Evolutionary conservation across 179 eudicot species (phyloP), one percentile per base, ranked within the genome.

Genomic region (Heliamphora pulchella): DNA sequence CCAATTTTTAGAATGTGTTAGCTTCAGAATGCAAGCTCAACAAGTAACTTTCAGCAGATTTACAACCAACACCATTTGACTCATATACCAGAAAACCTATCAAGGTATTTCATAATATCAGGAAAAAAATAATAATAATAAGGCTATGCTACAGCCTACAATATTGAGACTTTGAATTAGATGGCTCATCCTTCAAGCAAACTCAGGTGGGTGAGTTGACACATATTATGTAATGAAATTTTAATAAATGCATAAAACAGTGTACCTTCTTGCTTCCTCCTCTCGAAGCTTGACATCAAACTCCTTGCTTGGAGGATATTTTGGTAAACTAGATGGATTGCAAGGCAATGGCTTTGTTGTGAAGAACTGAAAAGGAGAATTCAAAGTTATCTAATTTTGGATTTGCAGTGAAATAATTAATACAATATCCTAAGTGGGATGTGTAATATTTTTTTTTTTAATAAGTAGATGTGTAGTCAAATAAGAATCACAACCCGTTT

Each of bases 271-370:
- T 74, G 87, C 87, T 84, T 91, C 94, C 85, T 89, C 91, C 69
- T 87, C 88, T 79, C 88, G 87, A 66, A 85, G 79, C 86, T 86
- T 91, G 51, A 82, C 87, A 63, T 89, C 92, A 81, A 83, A 80
- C 81, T 91, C 94, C 82, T 91, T 91, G 86, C 92, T 91, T 8
- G 94, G 91, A 72, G 90, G 89, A 75, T 89, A 89, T 79, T 86
- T 87, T 64, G 94, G 91, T 78, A 91, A 84, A 69, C 79, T 88
- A 20, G 94, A 87, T 69, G 92, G 90, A 73, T 89, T 89, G 80
- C 90, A 89, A 46, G 94, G 89, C 55, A 88, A 86, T 78, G 94
- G 94, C 78, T 82, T 79, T 41, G 84, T 83, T 3, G 79, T 86
- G 82, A 91, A 91, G 86, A 91, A 91, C 94, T 91, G 88, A 75